These are phyloP conservation scores for Ophiostoma perfectum DNA, from an alignment of 2,329 filamentous ascomycete species.

Conservation along the genomic window DNA sequence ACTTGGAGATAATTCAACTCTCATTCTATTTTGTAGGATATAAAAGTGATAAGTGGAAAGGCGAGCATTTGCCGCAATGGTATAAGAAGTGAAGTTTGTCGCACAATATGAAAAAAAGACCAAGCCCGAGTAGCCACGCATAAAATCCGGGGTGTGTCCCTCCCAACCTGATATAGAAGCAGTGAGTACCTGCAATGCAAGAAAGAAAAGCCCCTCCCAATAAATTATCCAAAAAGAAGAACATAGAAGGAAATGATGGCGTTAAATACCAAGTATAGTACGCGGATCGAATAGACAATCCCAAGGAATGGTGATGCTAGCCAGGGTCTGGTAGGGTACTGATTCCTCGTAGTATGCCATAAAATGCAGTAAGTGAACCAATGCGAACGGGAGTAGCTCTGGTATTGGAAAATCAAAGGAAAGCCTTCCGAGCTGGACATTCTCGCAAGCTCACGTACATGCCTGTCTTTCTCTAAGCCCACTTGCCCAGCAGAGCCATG, in stretches of 20 bases:
- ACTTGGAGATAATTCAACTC: neutral
- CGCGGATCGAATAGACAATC: too few species aligned
- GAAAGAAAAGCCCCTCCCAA: neutral
- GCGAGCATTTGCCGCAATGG: neutral
- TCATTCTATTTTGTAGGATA: neutral
- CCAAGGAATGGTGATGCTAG: too few species aligned
- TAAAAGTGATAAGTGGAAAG: neutral
- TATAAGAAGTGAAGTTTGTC: neutral
- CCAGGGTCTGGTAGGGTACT: too few species aligned
- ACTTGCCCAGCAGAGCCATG: slow-evolving; percentile 81
- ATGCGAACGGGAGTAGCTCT: too few species aligned
- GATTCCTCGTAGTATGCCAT: too few species aligned
- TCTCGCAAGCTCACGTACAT: neutral
- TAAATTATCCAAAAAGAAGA: too few species aligned
- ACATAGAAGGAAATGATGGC: too few species aligned
- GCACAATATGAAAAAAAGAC: neutral
- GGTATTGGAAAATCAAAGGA: too few species aligned
- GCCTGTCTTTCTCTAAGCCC: slow-evolving; percentile 54
- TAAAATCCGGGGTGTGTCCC: neutral
- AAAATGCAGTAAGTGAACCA: too few species aligned
- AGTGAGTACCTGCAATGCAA: neutral
- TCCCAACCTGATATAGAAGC: neutral
- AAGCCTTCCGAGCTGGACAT: too few species aligned
- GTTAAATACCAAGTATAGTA: too few species aligned
- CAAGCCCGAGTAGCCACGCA: neutral